These are phyloP conservation scores for Dictyostelium capitatum DNA, from an alignment of 78 protist species.

Conservation along the genomic window DNA sequence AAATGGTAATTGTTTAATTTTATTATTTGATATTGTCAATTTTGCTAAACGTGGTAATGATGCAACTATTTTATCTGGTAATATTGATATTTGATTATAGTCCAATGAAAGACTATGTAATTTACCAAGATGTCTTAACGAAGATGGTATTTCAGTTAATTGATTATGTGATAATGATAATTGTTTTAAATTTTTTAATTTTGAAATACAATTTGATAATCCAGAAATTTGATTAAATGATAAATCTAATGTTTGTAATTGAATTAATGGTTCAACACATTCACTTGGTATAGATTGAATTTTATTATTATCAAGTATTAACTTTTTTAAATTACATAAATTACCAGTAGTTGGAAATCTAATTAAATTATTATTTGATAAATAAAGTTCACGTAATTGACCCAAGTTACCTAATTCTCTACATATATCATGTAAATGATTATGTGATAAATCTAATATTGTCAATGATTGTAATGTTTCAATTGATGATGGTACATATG, in stretches of 20 bases:
- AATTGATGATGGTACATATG: constrained; percentile 8
- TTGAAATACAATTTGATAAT: background rate
- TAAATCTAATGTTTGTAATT: constrained; percentile 66
- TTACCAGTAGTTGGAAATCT: constrained; percentile 37
- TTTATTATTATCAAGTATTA: constrained; percentile 52
- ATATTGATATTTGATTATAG: constrained; percentile 19
- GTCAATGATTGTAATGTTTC: background rate
- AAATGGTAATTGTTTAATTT: constrained; percentile 14
- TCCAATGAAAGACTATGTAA: constrained; percentile 63
- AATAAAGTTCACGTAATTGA: constrained; percentile 37
- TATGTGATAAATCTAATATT: constrained; percentile 62
- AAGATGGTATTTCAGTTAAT: background rate
- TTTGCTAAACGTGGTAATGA: constrained; percentile 49
- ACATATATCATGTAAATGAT: background rate
- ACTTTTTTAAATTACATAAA: constrained; percentile 13
- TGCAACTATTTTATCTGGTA: background rate
- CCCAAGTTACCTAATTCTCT: constrained; percentile 21
- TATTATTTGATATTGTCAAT: constrained; percentile 52
- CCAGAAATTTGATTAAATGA: constrained; percentile 11
- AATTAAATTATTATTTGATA: constrained; percentile 16
- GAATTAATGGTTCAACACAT: constrained; percentile 36
- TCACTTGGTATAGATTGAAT: background rate
- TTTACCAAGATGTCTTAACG: constrained; percentile 19
- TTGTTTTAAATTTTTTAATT: constrained; percentile 38
- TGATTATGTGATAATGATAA: constrained; percentile 27